A percentile compares a stretch with the other conserved stretches of the same genome.
phyloP scores from a whole-genome alignment of 2,329 filamentous ascomycete species.

The Aureobasidium lini region DNA sequence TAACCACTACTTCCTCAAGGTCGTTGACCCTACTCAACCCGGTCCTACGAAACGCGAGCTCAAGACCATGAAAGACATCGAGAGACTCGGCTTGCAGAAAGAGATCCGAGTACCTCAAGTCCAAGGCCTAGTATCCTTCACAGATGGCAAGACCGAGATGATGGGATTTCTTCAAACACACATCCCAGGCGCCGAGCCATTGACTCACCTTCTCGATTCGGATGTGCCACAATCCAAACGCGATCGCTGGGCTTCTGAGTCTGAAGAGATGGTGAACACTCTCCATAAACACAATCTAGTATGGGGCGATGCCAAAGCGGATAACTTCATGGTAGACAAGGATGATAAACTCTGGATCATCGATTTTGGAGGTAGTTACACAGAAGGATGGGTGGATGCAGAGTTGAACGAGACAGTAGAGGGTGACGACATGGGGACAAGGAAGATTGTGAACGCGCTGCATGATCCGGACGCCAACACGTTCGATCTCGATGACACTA shows the following conservation, averaged over 20 bases:
- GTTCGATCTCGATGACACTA: slow-evolving; percentile 19
- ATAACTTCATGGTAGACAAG: slow-evolving; percentile 32
- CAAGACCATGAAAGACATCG: slow-evolving; percentile 24
- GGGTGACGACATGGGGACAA: slow-evolving; percentile 20
- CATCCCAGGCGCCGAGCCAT: slow-evolving; percentile 25
- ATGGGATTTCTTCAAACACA: slow-evolving; percentile 29
- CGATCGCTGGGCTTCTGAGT: slow-evolving; percentile 25
- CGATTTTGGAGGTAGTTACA: slow-evolving; percentile 9
- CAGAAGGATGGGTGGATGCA: neutral
- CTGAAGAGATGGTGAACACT: neutral
- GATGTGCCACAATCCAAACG: slow-evolving; percentile 25
- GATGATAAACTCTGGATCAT: slow-evolving; percentile 5
- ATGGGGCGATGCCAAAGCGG: slow-evolving; percentile 35
- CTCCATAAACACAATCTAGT: slow-evolving; percentile 27
- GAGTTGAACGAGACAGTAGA: slow-evolving; percentile 7
- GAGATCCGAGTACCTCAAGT: slow-evolving; percentile 26
- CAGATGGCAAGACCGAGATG: slow-evolving; percentile 17
- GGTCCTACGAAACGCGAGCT: slow-evolving; percentile 29
- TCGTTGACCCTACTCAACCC: slow-evolving; percentile 25
- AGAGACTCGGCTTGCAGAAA: slow-evolving; percentile 22
- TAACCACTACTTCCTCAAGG: slow-evolving; percentile 26
- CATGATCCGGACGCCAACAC: slow-evolving; percentile 23
- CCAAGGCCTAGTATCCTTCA: slow-evolving; percentile 23
- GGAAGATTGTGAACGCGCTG: slow-evolving; percentile 24
- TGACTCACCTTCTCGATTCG: slow-evolving; percentile 26